Evolutionary conservation across 2,329 filamentous ascomycete genomes (phyloP), one percentile per base, ranked within the genome.

Genomic region (Ophiostoma pallidulum): DNA sequence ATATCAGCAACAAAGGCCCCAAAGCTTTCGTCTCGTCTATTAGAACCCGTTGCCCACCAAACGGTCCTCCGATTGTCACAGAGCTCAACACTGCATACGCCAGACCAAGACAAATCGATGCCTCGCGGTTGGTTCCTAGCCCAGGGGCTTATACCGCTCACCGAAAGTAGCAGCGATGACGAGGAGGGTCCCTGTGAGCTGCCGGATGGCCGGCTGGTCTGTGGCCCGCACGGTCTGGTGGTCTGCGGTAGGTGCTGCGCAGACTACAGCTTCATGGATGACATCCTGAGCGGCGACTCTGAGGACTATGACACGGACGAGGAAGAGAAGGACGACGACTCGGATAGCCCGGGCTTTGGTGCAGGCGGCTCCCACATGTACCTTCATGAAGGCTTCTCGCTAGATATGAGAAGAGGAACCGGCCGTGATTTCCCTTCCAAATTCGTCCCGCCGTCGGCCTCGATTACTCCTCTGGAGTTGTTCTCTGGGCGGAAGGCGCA

Each of bases 191-290:
- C 60, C 5, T 59, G 57, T 47, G 57, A 63, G 47, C 56, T 67
- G 13, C 58, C 63, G 1, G 39, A 64, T 45, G 64, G 65, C 22
- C 57, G 58, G n/a, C 46, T 68, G 24, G 60, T 65, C 45, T 67
- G 66, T 42, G 55, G 61, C 19, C 53, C 57, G 0, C 65, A 67
- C 48, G 56, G 61, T 19, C 46, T 62, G 6, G 59, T 62, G 13
- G 12, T 52, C 24, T 68, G 65, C 50, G 51, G 53, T 9, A 56
- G 38, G 24, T 68, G 65, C 48, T 60, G 56, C 26, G 56, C 57
- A 3, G 64, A 67, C 50, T 68, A 63, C 54, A 64, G 57, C 54
- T 64, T 62, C 50, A 59, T 62, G 58, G 33, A 13, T 8, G 53
- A 62, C 14, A n/a, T 22, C 22, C 8, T 31, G n/a, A n/a, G n/a